Conservation (phyloP, 2,329 filamentous ascomycete genomes). For the Ceratocystiopsis brevicomis region DNA sequence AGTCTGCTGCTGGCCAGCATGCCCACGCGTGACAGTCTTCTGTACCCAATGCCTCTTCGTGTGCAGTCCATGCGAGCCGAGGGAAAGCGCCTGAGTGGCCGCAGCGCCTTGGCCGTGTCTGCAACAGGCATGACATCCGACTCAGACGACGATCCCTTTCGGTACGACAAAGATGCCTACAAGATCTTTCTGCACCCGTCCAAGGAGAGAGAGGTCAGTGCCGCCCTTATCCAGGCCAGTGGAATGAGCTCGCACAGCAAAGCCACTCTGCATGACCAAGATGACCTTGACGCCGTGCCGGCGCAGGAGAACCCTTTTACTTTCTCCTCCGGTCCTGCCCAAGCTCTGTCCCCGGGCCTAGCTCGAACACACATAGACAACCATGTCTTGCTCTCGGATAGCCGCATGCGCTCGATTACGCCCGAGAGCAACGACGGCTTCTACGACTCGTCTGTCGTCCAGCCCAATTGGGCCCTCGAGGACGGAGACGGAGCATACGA, state of each 20-base stretch:
- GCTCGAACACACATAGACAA: too few species aligned
- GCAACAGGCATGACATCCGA: constrained; percentile 14
- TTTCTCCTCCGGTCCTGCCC: neutral
- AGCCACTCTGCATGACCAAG: constrained; percentile 10
- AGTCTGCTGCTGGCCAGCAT: too few species aligned
- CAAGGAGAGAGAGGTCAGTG: constrained; percentile 25
- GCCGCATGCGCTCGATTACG: constrained; percentile 1
- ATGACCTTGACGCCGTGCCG: constrained; percentile 1
- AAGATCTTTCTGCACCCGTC: constrained; percentile 19
- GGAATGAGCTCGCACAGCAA: constrained; percentile 11
- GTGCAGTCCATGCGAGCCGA: constrained; percentile 6
- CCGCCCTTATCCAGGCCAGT: constrained; percentile 17
- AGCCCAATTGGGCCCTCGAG: constrained; percentile 5
- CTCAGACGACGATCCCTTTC: constrained; percentile 25
- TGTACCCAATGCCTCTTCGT: constrained; percentile 9
- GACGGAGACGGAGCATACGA: constrained; percentile 6
- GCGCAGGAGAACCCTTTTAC: neutral
- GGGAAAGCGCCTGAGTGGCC: constrained; percentile 5
- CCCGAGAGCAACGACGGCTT: constrained; percentile 4
- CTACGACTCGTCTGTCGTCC: constrained; percentile 7
- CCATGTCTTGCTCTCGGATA: neutral
- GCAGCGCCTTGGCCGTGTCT: constrained; percentile 12
- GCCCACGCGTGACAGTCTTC: constrained; percentile 3
- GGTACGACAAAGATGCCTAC: constrained; percentile 24
- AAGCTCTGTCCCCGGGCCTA: too few species aligned